Evolutionary conservation across 371 early-diverging fungal species (phyloP).

Genomic region (Mucor circinelloides): DNA sequence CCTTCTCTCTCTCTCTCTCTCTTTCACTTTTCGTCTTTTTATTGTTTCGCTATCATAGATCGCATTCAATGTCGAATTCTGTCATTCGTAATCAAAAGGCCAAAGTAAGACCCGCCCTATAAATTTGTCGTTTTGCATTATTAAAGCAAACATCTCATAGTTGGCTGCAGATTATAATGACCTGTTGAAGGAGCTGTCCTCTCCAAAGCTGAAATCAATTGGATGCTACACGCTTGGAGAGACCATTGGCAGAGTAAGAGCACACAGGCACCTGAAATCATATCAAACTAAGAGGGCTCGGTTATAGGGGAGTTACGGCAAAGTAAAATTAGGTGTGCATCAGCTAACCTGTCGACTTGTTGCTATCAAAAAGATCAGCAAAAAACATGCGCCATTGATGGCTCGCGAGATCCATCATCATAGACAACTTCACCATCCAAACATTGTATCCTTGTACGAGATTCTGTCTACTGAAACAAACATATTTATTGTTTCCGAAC

Average conservation of each 20-base stretch:
- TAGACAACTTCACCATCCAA: slow-evolving; percentile 78
- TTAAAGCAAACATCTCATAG: slow-evolving; percentile 19
- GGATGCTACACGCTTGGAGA: slow-evolving; percentile 55
- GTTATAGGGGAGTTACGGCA: slow-evolving; percentile 72
- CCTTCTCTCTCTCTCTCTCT: not conserved
- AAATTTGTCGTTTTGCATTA: not conserved
- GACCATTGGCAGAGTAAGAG: slow-evolving; percentile 40
- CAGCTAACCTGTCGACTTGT: slow-evolving; percentile 76
- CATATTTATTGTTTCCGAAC: slow-evolving; percentile 82
- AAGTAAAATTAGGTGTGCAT: slow-evolving; percentile 77
- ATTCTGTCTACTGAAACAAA: slow-evolving; percentile 81
- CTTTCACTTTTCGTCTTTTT: not conserved
- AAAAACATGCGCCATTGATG: slow-evolving; percentile 73
- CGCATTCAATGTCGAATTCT: slow-evolving; percentile 9
- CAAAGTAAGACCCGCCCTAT: slow-evolving; percentile 15
- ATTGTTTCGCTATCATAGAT: not conserved
- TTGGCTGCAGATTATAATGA: slow-evolving; percentile 53
- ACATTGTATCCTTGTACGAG: slow-evolving; percentile 86
- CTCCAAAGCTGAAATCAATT: slow-evolving; percentile 43
- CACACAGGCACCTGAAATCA: not conserved
- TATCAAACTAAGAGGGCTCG: not conserved
- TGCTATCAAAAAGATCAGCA: slow-evolving; percentile 87
- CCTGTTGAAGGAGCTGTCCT: slow-evolving; percentile 48
- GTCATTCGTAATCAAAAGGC: slow-evolving; percentile 27
- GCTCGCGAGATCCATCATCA: slow-evolving; percentile 86